phyloP scores from a whole-genome alignment of 306 rosid species.

The Begonia loranthoides region DNA sequence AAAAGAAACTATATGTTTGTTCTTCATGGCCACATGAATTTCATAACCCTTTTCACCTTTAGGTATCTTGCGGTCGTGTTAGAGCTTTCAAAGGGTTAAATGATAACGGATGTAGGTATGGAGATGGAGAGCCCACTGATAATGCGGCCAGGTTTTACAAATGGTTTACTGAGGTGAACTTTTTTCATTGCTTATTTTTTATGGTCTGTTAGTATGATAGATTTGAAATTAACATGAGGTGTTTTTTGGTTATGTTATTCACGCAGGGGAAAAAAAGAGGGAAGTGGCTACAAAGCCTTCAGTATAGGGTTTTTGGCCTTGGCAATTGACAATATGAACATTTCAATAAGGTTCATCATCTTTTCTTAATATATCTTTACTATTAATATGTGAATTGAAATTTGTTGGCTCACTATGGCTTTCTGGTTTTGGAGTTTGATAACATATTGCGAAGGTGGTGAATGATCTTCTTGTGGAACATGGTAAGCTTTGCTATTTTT shows the following conservation, averaged over 20 bases:
- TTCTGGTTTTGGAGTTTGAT: conserved; percentile 9
- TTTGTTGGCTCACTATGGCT: conserved; percentile 1
- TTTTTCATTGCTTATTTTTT: not conserved
- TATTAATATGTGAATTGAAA: not conserved
- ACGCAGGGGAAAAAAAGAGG: conserved; percentile 67
- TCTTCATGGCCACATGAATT: conserved; percentile 94
- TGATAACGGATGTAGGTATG: conserved; percentile 52
- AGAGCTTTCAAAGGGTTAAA: conserved; percentile 7
- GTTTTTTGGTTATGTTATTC: too few species aligned
- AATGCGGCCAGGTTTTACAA: conserved; percentile 89
- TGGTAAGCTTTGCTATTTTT: too few species aligned
- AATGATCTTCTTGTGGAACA: too few species aligned
- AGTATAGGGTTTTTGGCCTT: conserved; percentile 85
- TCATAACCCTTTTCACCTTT: not conserved
- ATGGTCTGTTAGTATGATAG: not conserved
- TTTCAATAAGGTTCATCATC: too few species aligned
- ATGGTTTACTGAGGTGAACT: conserved; percentile 76
- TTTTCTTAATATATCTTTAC: conserved; percentile 2
- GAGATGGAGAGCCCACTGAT: conserved; percentile 99
- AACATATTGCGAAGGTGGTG: conserved; percentile 54
- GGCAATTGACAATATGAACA: too few species aligned
- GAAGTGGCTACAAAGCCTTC: conserved; percentile 65
- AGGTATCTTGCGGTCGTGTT: not conserved
- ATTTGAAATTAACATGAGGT: too few species aligned
- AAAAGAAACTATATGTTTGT: conserved; percentile 48